Evolutionary conservation across 176 grass and related monocot genomes (phyloP).

Genomic region (Miscanthus lutarioriparius): DNA sequence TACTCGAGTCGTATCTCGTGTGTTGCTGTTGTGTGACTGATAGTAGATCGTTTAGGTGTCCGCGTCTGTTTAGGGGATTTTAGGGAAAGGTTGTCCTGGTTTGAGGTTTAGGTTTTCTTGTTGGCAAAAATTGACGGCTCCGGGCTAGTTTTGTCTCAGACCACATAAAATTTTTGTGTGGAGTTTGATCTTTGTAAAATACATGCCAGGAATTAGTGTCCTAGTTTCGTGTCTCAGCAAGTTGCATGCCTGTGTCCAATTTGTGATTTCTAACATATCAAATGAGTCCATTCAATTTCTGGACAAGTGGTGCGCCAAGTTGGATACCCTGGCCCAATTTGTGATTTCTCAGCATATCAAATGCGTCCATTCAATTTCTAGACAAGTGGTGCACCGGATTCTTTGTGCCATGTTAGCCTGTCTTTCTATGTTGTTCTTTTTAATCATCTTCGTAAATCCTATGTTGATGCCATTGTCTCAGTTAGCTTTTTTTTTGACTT

Average conservation of each 20-base stretch:
- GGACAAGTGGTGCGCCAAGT: background rate
- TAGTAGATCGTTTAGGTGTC: background rate
- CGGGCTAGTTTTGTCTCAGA: constrained; percentile 2
- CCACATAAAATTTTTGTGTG: background rate
- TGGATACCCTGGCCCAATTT: background rate
- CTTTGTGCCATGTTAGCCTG: background rate
- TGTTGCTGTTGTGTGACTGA: constrained; percentile 5
- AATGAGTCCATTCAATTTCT: background rate
- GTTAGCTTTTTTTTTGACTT: background rate
- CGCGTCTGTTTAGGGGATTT: background rate
- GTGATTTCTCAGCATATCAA: background rate
- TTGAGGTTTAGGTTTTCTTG: background rate
- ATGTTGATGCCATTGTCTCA: constrained; percentile 4
- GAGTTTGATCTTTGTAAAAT: background rate
- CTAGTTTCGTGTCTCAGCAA: background rate
- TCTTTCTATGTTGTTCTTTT: background rate
- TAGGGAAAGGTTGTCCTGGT: background rate
- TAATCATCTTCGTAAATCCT: background rate
- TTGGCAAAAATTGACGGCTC: background rate
- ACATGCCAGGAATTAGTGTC: constrained; percentile 1
- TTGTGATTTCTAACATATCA: background rate
- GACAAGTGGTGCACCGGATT: background rate
- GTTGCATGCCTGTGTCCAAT: background rate
- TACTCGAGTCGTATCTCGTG: background rate
- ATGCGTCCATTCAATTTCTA: background rate